These are phyloP conservation scores for Suillus occidentalis DNA, from an alignment of 768 basidiomycete genomes.

Conservation along the genomic window DNA sequence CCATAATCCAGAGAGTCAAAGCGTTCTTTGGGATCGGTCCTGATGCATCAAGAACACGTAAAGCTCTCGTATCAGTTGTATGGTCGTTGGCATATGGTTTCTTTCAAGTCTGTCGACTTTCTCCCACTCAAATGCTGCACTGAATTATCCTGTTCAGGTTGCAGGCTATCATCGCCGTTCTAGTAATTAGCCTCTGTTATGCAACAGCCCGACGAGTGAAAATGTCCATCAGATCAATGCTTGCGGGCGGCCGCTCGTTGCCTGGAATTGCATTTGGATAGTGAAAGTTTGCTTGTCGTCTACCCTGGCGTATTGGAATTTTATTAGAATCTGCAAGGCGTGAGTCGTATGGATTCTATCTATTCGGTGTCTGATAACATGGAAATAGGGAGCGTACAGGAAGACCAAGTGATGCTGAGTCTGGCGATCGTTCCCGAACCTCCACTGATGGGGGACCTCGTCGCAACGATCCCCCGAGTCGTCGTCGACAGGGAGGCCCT, in stretches of 20 bases:
- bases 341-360: conserved; percentile 16
- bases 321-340: conserved; percentile 35
- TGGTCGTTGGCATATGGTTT: conserved; percentile 52
- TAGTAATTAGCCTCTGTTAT: conserved; percentile 48
- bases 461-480: conserved; percentile 13
- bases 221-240: conserved; percentile 56
- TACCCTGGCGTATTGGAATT: conserved; percentile 58
- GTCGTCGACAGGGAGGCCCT: conserved; percentile 17
- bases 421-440: conserved; percentile 27
- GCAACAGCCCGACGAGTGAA: conserved; percentile 44
- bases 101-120: conserved; percentile 45
- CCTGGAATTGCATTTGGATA: conserved; percentile 69
- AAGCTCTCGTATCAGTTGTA: conserved; percentile 51
- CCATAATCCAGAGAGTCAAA: conserved; percentile 29
- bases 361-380: conserved; percentile 11
- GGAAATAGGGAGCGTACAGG: conserved; percentile 22
- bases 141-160: conserved; percentile 39
- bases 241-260: conserved; percentile 63
- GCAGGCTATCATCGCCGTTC: conserved; percentile 49
- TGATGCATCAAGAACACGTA: conserved; percentile 49
- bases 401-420: conserved; percentile 27
- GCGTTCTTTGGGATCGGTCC: conserved; percentile 54
- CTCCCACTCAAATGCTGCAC: not conserved
- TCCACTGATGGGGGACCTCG: conserved; percentile 8
- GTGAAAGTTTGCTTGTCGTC: conserved; percentile 50